Conservation (phyloP, 768 basidiomycete species). For the Phaeotremella fagi region DNA sequence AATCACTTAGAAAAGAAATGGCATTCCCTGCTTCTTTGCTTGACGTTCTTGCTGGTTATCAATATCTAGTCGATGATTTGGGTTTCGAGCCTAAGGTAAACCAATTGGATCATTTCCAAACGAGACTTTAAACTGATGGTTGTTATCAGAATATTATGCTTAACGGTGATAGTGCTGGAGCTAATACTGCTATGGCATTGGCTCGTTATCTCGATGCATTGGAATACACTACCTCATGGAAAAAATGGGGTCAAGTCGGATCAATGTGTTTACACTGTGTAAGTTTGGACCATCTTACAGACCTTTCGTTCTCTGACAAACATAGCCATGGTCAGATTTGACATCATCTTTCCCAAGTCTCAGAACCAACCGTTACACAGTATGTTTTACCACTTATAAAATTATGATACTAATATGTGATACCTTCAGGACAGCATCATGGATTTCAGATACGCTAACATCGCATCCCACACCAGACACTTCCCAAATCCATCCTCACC, state of each 20-base stretch:
- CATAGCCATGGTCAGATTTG: not conserved
- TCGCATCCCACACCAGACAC: not conserved
- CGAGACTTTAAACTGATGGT: not conserved
- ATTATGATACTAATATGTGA: not conserved
- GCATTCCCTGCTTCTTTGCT: not conserved
- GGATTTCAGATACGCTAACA: not conserved
- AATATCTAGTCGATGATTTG: not conserved
- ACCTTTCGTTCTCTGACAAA: not conserved
- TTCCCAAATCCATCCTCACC: not conserved
- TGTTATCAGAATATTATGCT: not conserved
- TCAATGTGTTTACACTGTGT: not conserved
- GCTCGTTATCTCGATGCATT: not conserved
- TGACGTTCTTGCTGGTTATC: not conserved
- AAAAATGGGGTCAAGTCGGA: not conserved
- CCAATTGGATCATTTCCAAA: not conserved
- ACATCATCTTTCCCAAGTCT: not conserved
- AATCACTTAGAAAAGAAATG: not conserved
- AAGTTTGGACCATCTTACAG: not conserved
- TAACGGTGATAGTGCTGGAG: not conserved
- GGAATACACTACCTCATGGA: not conserved
- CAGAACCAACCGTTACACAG: not conserved
- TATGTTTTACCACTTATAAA: not conserved
- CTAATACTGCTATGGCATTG: not conserved
- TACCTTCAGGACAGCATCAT: not conserved
- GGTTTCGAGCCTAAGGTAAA: not conserved